Base-by-base conservation (phyloP, 257 asterid species). In the Capsicum baccatum region DNA sequence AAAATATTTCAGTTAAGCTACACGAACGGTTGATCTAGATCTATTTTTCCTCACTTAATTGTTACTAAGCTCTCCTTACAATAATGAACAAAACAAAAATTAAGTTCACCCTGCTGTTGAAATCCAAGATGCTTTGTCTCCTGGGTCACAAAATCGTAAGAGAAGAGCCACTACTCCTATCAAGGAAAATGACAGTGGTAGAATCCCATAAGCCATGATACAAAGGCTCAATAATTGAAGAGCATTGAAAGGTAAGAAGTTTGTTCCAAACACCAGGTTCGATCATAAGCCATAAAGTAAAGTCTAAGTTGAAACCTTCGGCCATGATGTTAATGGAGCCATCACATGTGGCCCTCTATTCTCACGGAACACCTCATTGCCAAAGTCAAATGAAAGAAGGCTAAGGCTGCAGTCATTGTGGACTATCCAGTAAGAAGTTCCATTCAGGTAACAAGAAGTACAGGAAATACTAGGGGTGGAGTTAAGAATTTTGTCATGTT, bases 261-360 rank as follows among this genome's bases (percentile, higher is more conserved):
- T 47, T 47, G 39, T 71, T 71, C 80, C 80, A 71, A 47, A 17
- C 6, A 42, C 58, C 58, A 71, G 79, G 58, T 71, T 47, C 9
- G 39, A 47, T 71, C 58, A 71, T n/a, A 71, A 44, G 10, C 39
- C 58, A 71, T 8, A 71, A 44, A 71, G 9, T 37, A 17, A 17
- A 47, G 4, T 44, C 10, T 44, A 1, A 21, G 13, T 0, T 9
- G 14, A 8, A 1, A n/a, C 15, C 39, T 71, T 0, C 9, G 58
- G 9, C 17, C 16, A 69, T 39, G 5, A 68, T 9, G 76, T 14
- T 1, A 68, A 68, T 8, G 47, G 76, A 37, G 52, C 13, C 76
- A 67, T 69, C 78, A 69, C 6, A 70, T 70, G 5, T 70, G 35
- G 37, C 79, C 79, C 79, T 71, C 37, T 9, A 47, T 44, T 71